Evolutionary conservation across 2,329 filamentous ascomycete species (phyloP), one percentile per base, ranked within the genome.

Genomic region (Calonectria hongkongensis): DNA sequence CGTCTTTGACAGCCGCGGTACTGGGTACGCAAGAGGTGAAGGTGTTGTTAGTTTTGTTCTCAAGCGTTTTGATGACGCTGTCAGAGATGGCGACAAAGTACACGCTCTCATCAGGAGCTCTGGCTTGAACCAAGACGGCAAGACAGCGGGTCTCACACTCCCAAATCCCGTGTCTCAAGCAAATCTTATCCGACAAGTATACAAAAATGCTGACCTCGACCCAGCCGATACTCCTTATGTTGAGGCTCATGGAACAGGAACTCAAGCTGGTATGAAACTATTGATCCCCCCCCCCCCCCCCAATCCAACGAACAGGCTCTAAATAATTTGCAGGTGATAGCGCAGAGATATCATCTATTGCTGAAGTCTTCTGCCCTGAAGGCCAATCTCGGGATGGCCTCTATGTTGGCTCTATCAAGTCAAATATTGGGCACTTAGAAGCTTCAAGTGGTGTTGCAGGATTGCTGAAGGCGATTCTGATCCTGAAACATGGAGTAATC

Each of bases 1-100:
- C 27, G 62, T 68, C 21, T 75, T 75, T 72, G 73, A 75, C 43
- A 54, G 51, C 27, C 76, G 81, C 0, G 83, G 80, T 2, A 72
- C 82, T 73, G 86, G 88, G 2, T 89, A 89, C 75, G 85, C 81
- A 3, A 80, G 87, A 51, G 86, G 87, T 5, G 87, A 89, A 72
- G 81, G 84, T 16, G 69, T 89, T 12, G 71, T 66, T 36, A 73
- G 65, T 30, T 21, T 79, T 2, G 68, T 87, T 4, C 72, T 89
- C 2, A 89, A 89, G 77, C 82, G 79, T 0, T 77, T 89, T 0
- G 80, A 82, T 12, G 81, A 85, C 56, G 88, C 88, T 5, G 48
- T 88, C 4, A 74, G 70, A 6, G 86, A 86, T 43, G 83, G 84
- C 4, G 86, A 89, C 76, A 80, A 66, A 16, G 51, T 75, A 10